Percentiles rank a stretch among this genome's conserved stretches.
Evolutionary conservation across 495 filamentous ascomycete genomes (phyloP).

Genomic region (Astrothelium macrocarpum): DNA sequence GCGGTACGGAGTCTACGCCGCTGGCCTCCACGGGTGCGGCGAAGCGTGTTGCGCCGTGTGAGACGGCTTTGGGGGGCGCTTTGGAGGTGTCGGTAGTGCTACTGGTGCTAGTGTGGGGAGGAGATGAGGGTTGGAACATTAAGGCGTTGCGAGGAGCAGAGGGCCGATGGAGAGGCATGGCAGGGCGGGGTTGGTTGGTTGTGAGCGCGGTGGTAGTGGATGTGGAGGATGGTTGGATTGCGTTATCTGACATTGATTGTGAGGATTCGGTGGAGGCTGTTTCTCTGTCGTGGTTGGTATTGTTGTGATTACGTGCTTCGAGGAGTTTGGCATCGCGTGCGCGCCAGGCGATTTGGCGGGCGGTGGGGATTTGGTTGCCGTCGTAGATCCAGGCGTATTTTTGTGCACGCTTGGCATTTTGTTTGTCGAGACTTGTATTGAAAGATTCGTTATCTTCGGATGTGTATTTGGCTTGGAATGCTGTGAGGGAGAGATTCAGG

Average conservation of each 20-base stretch:
- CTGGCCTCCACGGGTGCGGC: neutral
- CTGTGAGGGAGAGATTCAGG: constrained; percentile 67
- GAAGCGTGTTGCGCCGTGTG: constrained; percentile 67
- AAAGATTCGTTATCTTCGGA: constrained; percentile 97
- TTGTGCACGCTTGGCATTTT: constrained; percentile 71
- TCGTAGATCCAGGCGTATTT: constrained; percentile 83
- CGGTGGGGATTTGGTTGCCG: constrained; percentile 78
- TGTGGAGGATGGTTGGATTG: neutral
- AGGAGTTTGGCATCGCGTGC: constrained; percentile 46
- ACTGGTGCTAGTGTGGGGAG: constrained; percentile 64
- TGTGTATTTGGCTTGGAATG: constrained; percentile 88
- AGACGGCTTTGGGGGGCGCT: constrained; percentile 65
- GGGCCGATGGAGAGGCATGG: constrained; percentile 72
- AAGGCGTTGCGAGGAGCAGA: constrained; percentile 64
- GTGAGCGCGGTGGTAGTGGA: constrained; percentile 13
- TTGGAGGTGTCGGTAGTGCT: constrained; percentile 52
- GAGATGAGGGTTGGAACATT: constrained; percentile 70
- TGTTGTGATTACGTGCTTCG: constrained; percentile 26
- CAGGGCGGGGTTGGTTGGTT: constrained; percentile 51
- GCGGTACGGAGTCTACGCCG: constrained; percentile 42
- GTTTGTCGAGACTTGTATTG: constrained; percentile 82
- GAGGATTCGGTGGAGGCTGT: neutral
- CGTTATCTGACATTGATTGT: neutral
- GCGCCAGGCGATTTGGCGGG: constrained; percentile 74
- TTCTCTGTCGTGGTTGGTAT: constrained; percentile 11